phyloP scores from a whole-genome alignment of 2,329 filamentous ascomycete species.

The Diplodia sapinea region DNA sequence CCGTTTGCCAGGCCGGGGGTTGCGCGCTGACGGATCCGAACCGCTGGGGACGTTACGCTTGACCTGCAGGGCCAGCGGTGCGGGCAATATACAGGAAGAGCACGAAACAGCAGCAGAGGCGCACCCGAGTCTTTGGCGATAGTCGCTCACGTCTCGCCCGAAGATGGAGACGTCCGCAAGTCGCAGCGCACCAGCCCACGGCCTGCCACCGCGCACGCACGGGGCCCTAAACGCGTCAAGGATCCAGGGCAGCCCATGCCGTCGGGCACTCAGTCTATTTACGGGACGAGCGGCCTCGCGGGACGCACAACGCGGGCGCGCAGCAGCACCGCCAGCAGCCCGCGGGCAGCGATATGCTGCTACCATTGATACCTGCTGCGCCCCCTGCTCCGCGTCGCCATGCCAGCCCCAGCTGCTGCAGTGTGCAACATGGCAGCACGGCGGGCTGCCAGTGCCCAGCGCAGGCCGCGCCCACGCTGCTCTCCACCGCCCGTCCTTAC shows the following conservation, averaged over 20 bases:
- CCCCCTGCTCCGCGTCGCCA: background rate
- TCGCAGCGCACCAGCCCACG: constrained; percentile 10
- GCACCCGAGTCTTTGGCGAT: constrained; percentile 26
- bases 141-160: constrained; percentile 21
- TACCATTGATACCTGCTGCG: too few relatives aligned
- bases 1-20: constrained; percentile 29
- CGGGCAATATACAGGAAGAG: constrained; percentile 26
- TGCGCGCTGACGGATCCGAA: constrained; percentile 29
- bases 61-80: constrained; percentile 30
- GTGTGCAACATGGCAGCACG: too few relatives aligned
- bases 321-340: background rate
- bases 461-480: background rate
- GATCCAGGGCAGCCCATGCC: constrained; percentile 13
- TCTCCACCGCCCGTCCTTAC: constrained; percentile 11
- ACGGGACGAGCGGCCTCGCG: background rate
- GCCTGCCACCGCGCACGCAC: constrained; percentile 19
- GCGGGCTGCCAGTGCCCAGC: too few relatives aligned
- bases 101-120: constrained; percentile 10
- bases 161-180: constrained; percentile 25
- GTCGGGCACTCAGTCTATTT: constrained; percentile 25
- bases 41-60: constrained; percentile 29
- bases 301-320: background rate
- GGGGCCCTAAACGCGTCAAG: constrained; percentile 28
- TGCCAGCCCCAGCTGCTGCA: background rate
- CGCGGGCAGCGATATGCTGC: too few relatives aligned